phyloP scores from a whole-genome alignment of 352 stramenopile species.

The Globisporangium cederbergense region DNA sequence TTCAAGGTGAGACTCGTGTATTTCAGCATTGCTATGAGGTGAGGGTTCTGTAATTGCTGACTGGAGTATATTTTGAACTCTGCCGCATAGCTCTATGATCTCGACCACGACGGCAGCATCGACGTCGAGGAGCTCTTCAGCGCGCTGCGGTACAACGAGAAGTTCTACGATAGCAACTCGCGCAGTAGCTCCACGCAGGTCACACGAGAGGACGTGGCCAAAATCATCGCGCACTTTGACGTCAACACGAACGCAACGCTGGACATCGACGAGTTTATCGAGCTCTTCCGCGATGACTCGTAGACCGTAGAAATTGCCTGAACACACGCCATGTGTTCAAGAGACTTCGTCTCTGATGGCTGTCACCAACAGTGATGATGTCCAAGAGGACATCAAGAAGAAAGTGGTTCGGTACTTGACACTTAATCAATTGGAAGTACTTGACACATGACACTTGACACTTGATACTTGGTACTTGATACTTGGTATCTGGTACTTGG shows the following conservation, averaged over 20 bases:
- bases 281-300: constrained; percentile 72
- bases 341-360: too few species aligned
- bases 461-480: too few species aligned
- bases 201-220: constrained; percentile 56
- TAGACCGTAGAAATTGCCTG: constrained; percentile 16
- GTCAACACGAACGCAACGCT: constrained; percentile 67
- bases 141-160: constrained; percentile 65
- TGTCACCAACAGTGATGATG: too few species aligned
- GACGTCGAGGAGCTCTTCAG: constrained; percentile 66
- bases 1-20: constrained; percentile 32
- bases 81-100: constrained; percentile 47
- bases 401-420: too few species aligned
- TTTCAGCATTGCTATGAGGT: constrained; percentile 10
- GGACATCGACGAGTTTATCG: constrained; percentile 74
- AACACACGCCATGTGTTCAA: too few species aligned
- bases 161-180: constrained; percentile 55
- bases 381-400: too few species aligned
- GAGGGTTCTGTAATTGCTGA: neutral
- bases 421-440: too few species aligned
- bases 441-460: too few species aligned
- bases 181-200: constrained; percentile 26
- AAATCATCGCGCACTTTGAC: constrained; percentile 78
- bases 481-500: too few species aligned
- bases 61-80: neutral
- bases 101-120: constrained; percentile 63